phyloP scores from a whole-genome alignment of 768 basidiomycete genomes.

The Coprinellus micaceus region DNA sequence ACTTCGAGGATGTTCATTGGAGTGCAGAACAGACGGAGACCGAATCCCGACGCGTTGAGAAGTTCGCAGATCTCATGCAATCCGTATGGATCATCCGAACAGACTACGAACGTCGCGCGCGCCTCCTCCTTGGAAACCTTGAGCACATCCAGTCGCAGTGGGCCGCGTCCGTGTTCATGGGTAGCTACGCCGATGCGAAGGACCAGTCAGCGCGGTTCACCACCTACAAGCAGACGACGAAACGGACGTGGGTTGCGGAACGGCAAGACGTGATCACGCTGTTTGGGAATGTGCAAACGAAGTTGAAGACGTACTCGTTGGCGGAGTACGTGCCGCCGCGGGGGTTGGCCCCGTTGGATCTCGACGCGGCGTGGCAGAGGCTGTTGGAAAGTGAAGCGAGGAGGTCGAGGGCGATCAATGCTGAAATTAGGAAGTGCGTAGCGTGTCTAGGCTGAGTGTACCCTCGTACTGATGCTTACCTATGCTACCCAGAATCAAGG shows the following conservation, averaged over 20 bases:
- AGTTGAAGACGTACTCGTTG: constrained; percentile 86
- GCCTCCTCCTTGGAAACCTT: constrained; percentile 63
- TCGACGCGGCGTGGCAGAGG: constrained; percentile 74
- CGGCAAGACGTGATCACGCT: constrained; percentile 83
- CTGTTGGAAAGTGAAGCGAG: constrained; percentile 73
- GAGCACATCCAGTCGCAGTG: constrained; percentile 66
- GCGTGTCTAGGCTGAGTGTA: neutral
- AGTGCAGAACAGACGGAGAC: constrained; percentile 87
- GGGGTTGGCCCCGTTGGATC: constrained; percentile 66
- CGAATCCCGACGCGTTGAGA: constrained; percentile 87
- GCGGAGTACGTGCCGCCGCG: constrained; percentile 76
- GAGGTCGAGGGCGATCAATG: constrained; percentile 80
- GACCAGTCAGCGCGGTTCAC: constrained; percentile 68
- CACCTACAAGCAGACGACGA: constrained; percentile 80
- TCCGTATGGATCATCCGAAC: constrained; percentile 84
- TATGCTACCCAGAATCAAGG: constrained; percentile 62
- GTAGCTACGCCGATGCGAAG: constrained; percentile 81
- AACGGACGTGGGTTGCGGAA: constrained; percentile 86
- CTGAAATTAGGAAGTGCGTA: constrained; percentile 79
- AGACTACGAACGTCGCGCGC: constrained; percentile 88
- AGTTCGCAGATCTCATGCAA: constrained; percentile 94
- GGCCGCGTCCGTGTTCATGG: constrained; percentile 60
- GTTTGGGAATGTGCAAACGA: constrained; percentile 91
- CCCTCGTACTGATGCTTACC: constrained; percentile 4
- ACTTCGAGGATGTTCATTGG: constrained; percentile 8